These are phyloP conservation scores for Wickerhamiella pararugosa DNA, from an alignment of 1,139 yeast species.

Conservation along the genomic window DNA sequence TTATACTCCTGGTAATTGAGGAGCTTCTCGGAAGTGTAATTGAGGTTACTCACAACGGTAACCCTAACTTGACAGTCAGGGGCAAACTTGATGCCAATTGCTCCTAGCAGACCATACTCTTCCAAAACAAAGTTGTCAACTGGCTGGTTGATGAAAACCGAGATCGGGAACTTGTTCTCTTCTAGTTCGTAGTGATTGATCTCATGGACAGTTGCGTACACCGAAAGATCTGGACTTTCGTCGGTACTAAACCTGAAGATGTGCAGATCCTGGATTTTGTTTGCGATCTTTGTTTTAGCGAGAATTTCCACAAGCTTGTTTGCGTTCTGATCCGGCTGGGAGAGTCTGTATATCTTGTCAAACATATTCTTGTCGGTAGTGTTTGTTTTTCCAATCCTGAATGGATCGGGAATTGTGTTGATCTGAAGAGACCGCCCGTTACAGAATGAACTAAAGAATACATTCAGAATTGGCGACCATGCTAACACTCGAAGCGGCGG, in stretches of 20 bases:
- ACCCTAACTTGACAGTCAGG: conserved; percentile 15
- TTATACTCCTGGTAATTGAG: conserved; percentile 19
- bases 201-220: conserved; percentile 76
- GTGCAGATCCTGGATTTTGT: conserved; percentile 77
- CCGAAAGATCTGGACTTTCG: conserved; percentile 28
- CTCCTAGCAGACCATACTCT: conserved; percentile 31
- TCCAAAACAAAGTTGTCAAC: conserved; percentile 26
- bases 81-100: conserved; percentile 31
- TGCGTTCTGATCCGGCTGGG: conserved; percentile 24
- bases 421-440: conserved; percentile 7
- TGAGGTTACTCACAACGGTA: conserved; percentile 17
- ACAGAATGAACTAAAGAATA: conserved; percentile 18
- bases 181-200: conserved; percentile 43
- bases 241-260: conserved; percentile 36
- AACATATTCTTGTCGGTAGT: conserved; percentile 3
- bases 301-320: conserved; percentile 45
- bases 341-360: conserved; percentile 22
- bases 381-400: not conserved
- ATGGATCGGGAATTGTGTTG: conserved; percentile 6
- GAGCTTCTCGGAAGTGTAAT: conserved; percentile 18
- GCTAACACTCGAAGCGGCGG: conserved; percentile 55
- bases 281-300: conserved; percentile 63
- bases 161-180: conserved; percentile 35
- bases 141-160: conserved; percentile 45
- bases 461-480: conserved; percentile 52